Evolutionary conservation across 352 stramenopile genomes (phyloP), one percentile per base, ranked within the genome.

Genomic region (Pythium aristosporum): DNA sequence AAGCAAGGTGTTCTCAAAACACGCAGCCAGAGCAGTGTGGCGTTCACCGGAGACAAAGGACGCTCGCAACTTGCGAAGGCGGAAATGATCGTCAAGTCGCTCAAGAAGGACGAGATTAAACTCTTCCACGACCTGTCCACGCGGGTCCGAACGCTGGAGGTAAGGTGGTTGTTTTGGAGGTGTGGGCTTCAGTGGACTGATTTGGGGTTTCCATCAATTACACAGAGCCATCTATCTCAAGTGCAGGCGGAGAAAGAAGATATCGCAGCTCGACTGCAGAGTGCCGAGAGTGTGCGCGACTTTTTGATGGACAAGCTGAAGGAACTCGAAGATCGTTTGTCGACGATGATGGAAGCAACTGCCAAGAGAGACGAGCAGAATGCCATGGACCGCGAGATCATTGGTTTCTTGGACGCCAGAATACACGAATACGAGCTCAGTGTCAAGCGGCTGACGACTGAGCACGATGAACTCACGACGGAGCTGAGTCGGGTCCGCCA

Each of bases 291-390:
- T 34, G 85, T 94, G 28, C 83, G 85, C 15, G 85, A 91, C 39
- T 94, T 94, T 36, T 65, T 94, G 10, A 92, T 94, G 83, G 82
- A 91, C 41, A 94, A 92, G 44, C 72, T 94, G 18, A 89, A 88
- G 49, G 80, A 91, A 12, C 56, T 88, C 15, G 85, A 94, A 72
- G 81, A 92, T 41, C 77, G 70, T 5, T 61, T 94, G 5, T 63
- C 80, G 13, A 71, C 53, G 5, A 80, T 67, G 51, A 89, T 89
- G 72, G 82, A 87, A 28, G 68, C 51, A 4, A 74, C 67, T 11
- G 48, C 67, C 0, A 86, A 91, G 55, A 87, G 88, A 50, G 81
- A 92, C 28, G 83, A 88, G 41, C 83, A 92, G 47, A 76, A 75
- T 7, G 58, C 59, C 18, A 65, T 92, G 56, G 85, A 94, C 42